phyloP scores from a whole-genome alignment of 345 rosid genomes.

The Salix brachista region DNA sequence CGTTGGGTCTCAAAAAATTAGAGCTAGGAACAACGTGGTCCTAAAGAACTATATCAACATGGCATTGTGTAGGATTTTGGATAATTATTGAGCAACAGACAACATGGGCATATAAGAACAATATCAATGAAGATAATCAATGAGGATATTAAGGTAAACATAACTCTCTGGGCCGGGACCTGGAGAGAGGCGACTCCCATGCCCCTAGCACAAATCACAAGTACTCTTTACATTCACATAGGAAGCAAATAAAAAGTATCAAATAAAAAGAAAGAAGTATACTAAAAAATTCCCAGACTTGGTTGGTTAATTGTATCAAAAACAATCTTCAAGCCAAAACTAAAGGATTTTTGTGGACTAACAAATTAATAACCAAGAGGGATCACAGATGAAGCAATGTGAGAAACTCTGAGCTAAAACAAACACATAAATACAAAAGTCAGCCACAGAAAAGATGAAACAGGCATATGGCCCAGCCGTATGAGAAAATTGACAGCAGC shows the following conservation, averaged over 20 bases:
- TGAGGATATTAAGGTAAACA: background rate
- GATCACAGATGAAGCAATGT: conserved; percentile 1
- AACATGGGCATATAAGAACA: background rate
- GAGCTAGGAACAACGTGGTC: too few species aligned
- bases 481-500: background rate
- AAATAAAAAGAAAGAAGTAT: background rate
- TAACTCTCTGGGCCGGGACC: background rate
- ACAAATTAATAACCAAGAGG: background rate
- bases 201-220: background rate
- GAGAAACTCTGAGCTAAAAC: background rate
- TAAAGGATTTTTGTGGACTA: too few species aligned
- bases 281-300: background rate
- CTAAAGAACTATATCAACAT: too few species aligned
- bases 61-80: too few species aligned
- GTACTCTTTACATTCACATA: background rate
- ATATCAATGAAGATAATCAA: background rate
- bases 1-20: too few species aligned
- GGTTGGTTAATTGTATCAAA: background rate
- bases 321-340: background rate
- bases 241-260: background rate
- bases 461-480: background rate
- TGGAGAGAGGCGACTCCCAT: background rate
- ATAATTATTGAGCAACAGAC: background rate
- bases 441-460: background rate
- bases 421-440: background rate